Base-by-base conservation (phyloP, 1,139 yeast species). In the Spathaspora sp. region DNA sequence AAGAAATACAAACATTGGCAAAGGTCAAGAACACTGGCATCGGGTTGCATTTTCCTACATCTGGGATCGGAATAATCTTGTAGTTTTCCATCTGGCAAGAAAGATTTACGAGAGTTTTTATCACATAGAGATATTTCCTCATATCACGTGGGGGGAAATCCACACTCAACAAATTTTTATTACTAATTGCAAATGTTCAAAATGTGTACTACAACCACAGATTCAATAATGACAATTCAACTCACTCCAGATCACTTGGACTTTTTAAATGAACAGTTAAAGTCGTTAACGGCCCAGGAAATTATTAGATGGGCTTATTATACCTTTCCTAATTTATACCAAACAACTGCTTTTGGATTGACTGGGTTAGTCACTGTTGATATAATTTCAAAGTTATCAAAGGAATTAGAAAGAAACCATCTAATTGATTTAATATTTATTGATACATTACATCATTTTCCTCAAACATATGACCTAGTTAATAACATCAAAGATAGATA, bases 311-410 rank as follows among this genome's bases (percentile, higher is more conserved):
- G 98, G 98, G 82, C 97, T 0, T 70, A 86, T 24, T 65, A 78
- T 24, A 89, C 96, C 0, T 84, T 91, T 58, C 97, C 97, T 4
- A 76, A 82, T 33, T 72, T 93, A 29, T 90, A 66, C 61, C 99
- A 93, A 65, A 90, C 97, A 2, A 89, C 98, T 0, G 98, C 98
- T 1, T 89, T 91, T 67, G 99, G 99, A 0, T 75, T 93, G 38
- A 88, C 97, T 0, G 99, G 99, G 0, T 69, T 91, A 49, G 96
- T 86, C 20, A 90, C 93, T 11, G 73, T 89, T 31, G 97, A 91
- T 63, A 86, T 91, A 78, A 69, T 91, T 38, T 76, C 87, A n/a
- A 82, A 82, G 59, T 56, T 84, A 44, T 62, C 24, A 48, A 53
- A 24, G 29, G 45, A 39, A n/a, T 38, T 42, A 15, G 40, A 43